Conservation (phyloP, 1,284 basidiomycete genomes). For the Puccinia coronata region DNA sequence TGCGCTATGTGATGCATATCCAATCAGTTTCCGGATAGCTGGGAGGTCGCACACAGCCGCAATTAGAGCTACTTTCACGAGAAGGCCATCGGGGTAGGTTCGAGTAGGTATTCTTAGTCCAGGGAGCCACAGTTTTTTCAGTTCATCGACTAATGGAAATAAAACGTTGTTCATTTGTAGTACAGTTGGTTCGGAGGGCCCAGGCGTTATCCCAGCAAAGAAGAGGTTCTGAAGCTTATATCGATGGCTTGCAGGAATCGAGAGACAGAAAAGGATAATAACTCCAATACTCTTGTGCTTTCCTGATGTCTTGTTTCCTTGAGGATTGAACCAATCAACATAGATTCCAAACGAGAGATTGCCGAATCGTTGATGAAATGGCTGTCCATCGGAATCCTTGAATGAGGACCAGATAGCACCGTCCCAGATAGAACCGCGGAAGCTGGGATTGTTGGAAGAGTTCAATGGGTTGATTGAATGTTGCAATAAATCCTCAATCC, state of each 20-base stretch:
- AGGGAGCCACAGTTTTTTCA: slow-evolving; percentile 21
- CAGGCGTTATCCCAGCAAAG: slow-evolving; percentile 44
- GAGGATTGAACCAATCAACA: slow-evolving; percentile 42
- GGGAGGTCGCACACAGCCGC: slow-evolving; percentile 36
- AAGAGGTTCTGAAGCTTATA: slow-evolving; percentile 42
- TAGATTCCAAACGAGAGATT: slow-evolving; percentile 41
- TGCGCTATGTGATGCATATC: slow-evolving; percentile 40
- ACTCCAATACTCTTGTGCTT: slow-evolving; percentile 44
- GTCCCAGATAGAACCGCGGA: slow-evolving; percentile 21
- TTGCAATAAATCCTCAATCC: slow-evolving; percentile 8
- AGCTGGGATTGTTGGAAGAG: not conserved
- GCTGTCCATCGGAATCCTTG: not conserved
- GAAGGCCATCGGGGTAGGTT: not conserved
- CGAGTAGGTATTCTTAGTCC: slow-evolving; percentile 26
- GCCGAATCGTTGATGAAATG: slow-evolving; percentile 11
- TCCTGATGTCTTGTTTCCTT: slow-evolving; percentile 36
- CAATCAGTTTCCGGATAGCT: slow-evolving; percentile 39
- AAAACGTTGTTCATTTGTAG: slow-evolving; percentile 41
- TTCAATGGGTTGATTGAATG: not conserved
- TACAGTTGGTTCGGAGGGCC: slow-evolving; percentile 29
- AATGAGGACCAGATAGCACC: slow-evolving; percentile 18
- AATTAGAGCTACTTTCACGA: slow-evolving; percentile 29
- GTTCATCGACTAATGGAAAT: slow-evolving; percentile 17
- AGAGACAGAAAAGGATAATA: slow-evolving; percentile 39
- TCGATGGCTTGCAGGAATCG: slow-evolving; percentile 36